A percentile compares a stretch with the other conserved stretches of the same genome.
Evolutionary conservation across 2,329 filamentous ascomycete genomes (phyloP).

Genomic region (Beauveria bassiana): DNA sequence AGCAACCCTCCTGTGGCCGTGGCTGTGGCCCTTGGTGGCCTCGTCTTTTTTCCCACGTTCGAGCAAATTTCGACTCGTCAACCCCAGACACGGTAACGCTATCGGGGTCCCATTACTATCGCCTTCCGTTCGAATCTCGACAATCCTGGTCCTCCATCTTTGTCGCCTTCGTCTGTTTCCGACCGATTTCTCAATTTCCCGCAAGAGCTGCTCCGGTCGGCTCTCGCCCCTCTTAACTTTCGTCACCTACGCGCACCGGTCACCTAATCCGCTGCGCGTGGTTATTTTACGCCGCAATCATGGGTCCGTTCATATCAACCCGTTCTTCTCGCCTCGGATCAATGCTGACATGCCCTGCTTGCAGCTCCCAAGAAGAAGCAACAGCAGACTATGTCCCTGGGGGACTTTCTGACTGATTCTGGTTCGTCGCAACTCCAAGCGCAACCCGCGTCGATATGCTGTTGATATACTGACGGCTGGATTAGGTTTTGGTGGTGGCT

Average conservation of each 20-base stretch:
- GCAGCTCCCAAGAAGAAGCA: constrained; percentile 88
- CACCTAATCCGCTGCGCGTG: constrained; percentile 37
- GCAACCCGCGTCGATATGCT: constrained; percentile 16
- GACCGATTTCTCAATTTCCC: constrained; percentile 10
- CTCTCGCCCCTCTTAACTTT: constrained; percentile 18
- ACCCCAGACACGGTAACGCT: constrained; percentile 34
- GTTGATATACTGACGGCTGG: constrained; percentile 18
- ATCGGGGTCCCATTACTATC: constrained; percentile 28
- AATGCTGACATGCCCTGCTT: constrained; percentile 15
- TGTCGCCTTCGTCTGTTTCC: constrained; percentile 7
- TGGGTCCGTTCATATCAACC: constrained; percentile 39
- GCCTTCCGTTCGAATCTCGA: constrained; percentile 16
- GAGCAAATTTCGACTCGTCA: constrained; percentile 37
- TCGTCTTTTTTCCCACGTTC: constrained; percentile 28
- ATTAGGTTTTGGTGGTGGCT: constrained; percentile 54
- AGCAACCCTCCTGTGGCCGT: constrained; percentile 25
- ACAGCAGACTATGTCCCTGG: constrained; percentile 93
- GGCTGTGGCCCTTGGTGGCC: constrained; percentile 16
- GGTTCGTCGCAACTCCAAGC: constrained; percentile 50
- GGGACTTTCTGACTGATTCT: constrained; percentile 88
- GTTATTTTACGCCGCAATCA: constrained; percentile 47
- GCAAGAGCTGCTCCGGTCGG: constrained; percentile 10
- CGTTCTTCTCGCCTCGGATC: constrained; percentile 6
- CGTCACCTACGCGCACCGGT: constrained; percentile 31
- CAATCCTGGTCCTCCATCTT: constrained; percentile 14